These are phyloP conservation scores for Scutellaria baicalensis DNA, from an alignment of 257 asterid genomes.

Conservation along the genomic window DNA sequence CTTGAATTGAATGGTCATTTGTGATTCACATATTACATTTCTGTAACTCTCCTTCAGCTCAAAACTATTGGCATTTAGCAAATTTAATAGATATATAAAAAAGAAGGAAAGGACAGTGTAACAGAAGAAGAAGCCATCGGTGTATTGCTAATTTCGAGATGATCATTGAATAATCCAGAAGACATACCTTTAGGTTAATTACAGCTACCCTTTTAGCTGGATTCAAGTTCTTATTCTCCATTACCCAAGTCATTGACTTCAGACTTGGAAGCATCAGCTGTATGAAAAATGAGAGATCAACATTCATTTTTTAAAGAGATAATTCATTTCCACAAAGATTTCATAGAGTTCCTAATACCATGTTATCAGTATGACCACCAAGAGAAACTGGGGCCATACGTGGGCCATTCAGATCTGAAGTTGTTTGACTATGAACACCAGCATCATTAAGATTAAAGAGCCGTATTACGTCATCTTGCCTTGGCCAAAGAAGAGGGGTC, in stretches of 20 bases:
- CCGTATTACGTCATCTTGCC: slow-evolving; percentile 52
- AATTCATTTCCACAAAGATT: slow-evolving; percentile 9
- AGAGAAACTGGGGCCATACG: slow-evolving; percentile 52
- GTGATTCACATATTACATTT: not conserved
- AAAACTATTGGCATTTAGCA: not conserved
- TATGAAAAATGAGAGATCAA: not conserved
- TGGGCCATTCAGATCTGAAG: slow-evolving; percentile 38
- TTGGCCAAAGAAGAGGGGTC: slow-evolving; percentile 75
- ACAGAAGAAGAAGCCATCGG: not conserved
- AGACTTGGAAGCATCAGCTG: slow-evolving; percentile 78
- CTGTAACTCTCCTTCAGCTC: not conserved
- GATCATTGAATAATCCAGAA: slow-evolving; percentile 8
- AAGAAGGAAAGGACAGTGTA: not conserved
- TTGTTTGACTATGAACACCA: slow-evolving; percentile 37
- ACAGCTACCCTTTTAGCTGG: slow-evolving; percentile 74
- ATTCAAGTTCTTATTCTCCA: slow-evolving; percentile 68
- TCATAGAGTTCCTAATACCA: slow-evolving; percentile 35
- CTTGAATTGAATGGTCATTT: not conserved
- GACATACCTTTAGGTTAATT: slow-evolving; percentile 73
- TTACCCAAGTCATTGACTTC: slow-evolving; percentile 93
- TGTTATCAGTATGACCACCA: slow-evolving; percentile 48
- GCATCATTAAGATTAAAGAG: slow-evolving; percentile 60
- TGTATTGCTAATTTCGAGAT: not conserved
- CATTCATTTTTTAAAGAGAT: not conserved
- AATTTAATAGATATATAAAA: not conserved